These are phyloP conservation scores for Ganoderma sinense DNA, from an alignment of 1,284 basidiomycete species.

Conservation along the genomic window DNA sequence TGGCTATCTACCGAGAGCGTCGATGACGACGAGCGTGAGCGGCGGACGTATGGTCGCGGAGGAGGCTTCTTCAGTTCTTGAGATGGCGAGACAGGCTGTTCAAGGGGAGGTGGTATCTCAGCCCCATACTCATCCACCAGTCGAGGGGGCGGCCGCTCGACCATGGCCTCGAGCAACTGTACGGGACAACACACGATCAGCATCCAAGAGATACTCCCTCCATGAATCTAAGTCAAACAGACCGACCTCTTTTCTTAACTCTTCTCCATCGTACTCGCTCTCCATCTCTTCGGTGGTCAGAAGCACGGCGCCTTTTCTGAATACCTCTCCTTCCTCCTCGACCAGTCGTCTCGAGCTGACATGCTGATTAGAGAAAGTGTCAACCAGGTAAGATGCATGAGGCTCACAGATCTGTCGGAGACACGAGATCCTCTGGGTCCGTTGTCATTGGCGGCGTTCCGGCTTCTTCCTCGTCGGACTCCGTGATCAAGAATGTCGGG, in stretches of 20 bases:
- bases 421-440: constrained; percentile 45
- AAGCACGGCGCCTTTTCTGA: constrained; percentile 84
- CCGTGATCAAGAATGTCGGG: constrained; percentile 70
- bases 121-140: constrained; percentile 62
- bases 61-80: constrained; percentile 47
- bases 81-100: constrained; percentile 19
- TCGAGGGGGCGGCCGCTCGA: constrained; percentile 68
- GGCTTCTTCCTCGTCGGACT: constrained; percentile 66
- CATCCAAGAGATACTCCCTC: constrained; percentile 7
- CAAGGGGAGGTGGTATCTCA: constrained; percentile 29
- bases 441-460: constrained; percentile 54
- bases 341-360: constrained; percentile 81
- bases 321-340: constrained; percentile 91
- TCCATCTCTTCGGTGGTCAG: constrained; percentile 88
- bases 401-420: constrained; percentile 68
- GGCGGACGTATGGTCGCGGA: constrained; percentile 64
- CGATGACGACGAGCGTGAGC: constrained; percentile 58
- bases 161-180: constrained; percentile 66
- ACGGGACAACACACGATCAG: not conserved
- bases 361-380: not conserved
- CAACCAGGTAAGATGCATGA: constrained; percentile 1
- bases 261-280: constrained; percentile 84
- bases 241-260: constrained; percentile 82
- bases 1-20: constrained; percentile 39
- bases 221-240: not conserved